These are phyloP conservation scores for Toxicodendron radicans DNA, from an alignment of 345 rosid species.

Conservation along the genomic window DNA sequence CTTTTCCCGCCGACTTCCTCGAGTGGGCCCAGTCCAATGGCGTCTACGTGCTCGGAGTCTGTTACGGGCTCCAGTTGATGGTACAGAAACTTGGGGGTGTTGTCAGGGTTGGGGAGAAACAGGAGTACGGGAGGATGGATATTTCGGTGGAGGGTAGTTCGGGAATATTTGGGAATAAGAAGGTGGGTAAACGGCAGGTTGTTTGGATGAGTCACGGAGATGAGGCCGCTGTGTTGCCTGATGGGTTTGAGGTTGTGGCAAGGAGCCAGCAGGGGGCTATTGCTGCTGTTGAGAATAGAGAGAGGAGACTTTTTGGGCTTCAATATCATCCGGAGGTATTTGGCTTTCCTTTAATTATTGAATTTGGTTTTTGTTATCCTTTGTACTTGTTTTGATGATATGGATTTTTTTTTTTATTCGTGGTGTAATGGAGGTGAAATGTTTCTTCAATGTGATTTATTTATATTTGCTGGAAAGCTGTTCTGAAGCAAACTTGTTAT, in stretches of 20 bases:
- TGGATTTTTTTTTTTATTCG: background rate
- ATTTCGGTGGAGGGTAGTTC: constrained; percentile 51
- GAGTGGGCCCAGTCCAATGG: constrained; percentile 69
- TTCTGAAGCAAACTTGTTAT: background rate
- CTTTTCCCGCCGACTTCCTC: constrained; percentile 67
- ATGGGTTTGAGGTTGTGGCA: constrained; percentile 75
- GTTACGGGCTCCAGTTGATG: constrained; percentile 84
- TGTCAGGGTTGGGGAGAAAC: constrained; percentile 70
- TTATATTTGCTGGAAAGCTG: background rate
- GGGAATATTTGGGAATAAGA: constrained; percentile 65
- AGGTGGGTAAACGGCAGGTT: constrained; percentile 65
- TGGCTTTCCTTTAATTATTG: background rate
- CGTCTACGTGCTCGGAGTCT: constrained; percentile 69
- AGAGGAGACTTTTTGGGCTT: constrained; percentile 73
- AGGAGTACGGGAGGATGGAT: constrained; percentile 98
- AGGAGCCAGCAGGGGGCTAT: constrained; percentile 77
- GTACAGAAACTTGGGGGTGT: constrained; percentile 86
- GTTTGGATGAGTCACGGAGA: constrained; percentile 99
- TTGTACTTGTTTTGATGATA: background rate
- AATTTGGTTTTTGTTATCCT: background rate
- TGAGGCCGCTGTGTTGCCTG: constrained; percentile 69
- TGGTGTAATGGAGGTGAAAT: too few species aligned
- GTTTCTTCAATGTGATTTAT: too few species aligned
- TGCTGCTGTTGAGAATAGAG: constrained; percentile 69
- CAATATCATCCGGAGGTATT: constrained; percentile 96